Evolutionary conservation across 768 basidiomycete genomes (phyloP).

Genomic region (Candolleomyces efflorescens): DNA sequence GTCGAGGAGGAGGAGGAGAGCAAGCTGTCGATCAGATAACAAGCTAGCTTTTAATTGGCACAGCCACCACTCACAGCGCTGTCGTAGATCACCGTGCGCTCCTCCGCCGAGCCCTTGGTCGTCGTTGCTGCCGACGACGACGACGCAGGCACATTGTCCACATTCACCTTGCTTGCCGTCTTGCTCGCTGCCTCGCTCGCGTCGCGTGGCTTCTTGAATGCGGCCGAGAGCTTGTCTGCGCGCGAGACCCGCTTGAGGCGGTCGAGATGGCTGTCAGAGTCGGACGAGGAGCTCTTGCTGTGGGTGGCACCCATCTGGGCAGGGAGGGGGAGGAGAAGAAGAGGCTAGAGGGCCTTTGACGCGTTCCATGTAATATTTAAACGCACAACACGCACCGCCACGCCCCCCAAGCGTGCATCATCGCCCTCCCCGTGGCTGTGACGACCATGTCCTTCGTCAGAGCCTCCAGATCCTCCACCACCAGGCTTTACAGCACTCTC

Average conservation of each 20-base stretch:
- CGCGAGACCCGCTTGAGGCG: slow-evolving; percentile 21
- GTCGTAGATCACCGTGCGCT: slow-evolving; percentile 17
- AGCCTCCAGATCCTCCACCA: background rate
- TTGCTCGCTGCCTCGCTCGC: background rate
- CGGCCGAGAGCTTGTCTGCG: slow-evolving; percentile 17
- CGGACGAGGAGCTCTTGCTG: slow-evolving; percentile 18
- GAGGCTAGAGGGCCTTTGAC: background rate
- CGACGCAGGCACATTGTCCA: background rate
- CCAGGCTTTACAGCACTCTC: slow-evolving; percentile 21
- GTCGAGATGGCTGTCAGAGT: slow-evolving; percentile 13
- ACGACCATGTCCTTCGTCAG: background rate
- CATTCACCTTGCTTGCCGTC: background rate
- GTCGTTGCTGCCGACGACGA: background rate
- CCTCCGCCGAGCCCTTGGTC: slow-evolving; percentile 13
- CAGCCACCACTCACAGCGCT: slow-evolving; percentile 8
- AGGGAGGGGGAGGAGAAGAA: background rate
- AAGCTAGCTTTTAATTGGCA: slow-evolving; percentile 5
- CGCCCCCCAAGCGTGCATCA: slow-evolving; percentile 4
- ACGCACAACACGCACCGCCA: slow-evolving; percentile 3
- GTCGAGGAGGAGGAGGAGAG: slow-evolving; percentile 11
- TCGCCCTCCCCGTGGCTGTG: background rate
- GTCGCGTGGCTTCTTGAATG: slow-evolving; percentile 8
- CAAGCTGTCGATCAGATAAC: slow-evolving; percentile 10
- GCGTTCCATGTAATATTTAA: background rate
- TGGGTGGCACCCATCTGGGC: slow-evolving; percentile 28